Base-by-base conservation (phyloP, 768 basidiomycete genomes). In the Leccinum rimulosum region DNA sequence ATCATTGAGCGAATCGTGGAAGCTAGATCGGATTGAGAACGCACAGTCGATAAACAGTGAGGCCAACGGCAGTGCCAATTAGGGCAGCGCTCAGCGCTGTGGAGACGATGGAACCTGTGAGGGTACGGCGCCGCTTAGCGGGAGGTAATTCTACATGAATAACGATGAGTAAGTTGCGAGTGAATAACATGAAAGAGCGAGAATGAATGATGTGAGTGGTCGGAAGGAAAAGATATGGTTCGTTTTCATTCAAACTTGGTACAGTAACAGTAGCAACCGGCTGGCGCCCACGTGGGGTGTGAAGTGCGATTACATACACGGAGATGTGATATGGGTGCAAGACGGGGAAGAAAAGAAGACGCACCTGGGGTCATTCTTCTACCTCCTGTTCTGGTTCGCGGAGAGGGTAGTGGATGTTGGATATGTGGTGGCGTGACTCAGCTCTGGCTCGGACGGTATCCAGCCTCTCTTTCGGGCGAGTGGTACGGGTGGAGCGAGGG, bases 1-100 rank as follows among this genome's bases (percentile, higher is more conserved):
- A 22, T 30, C 3, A 14, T 60, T 60, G 53, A 58, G 47, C 52
- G 22, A 56, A 55, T 58, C 28, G 36, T 22, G 19, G 51, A 51
- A 4, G 36, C 45, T 12, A 31, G 28, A 30, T 54, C 49, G 55
- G 43, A 27, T 28, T 30, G 58, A 52, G 38, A 35, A 82, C 89
- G 77, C 71, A 93, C 91, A 93, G 77, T 73, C 89, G 84, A 76
- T 92, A 94, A 45, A 92, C 89, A 49, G 91, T 91, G 61, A 93
- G 80, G 59, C 91, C 91, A 54, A 94, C 91, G 15, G 92, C 92
- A 22, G 89, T 87, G 58, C 91, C 89, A 60, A 94, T 89, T 59
- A 94, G 82, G 50, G 90, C 92, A 63, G 91, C 91, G 75, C 83
- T 90, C 74, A 93, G 77, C 56, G 92, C 91, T 33, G 90, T 89